A percentile compares a stretch with the other conserved stretches of the same genome.
phyloP scores from a whole-genome alignment of 257 asterid genomes.

The Schizonepeta tenuifolia region DNA sequence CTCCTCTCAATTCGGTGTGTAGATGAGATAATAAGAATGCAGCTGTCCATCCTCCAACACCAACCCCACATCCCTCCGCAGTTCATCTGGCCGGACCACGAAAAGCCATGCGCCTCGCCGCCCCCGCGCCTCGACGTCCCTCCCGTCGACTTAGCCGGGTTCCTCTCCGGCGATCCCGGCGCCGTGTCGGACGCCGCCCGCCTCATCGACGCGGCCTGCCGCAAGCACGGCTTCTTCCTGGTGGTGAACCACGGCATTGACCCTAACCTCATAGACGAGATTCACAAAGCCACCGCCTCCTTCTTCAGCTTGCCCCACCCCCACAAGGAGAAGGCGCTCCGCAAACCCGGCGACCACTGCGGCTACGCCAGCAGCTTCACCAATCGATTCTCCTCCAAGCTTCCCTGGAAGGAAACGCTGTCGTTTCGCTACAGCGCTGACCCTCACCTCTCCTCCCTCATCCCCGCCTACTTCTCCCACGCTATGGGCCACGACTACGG shows the following conservation, averaged over 20 bases:
- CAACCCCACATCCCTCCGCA: slow-evolving; percentile 61
- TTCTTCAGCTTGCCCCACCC: slow-evolving; percentile 55
- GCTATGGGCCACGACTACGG: slow-evolving; percentile 58
- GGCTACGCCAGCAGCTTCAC: slow-evolving; percentile 88
- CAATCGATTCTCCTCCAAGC: slow-evolving; percentile 68
- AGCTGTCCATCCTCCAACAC: slow-evolving; percentile 40
- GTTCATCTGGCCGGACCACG: slow-evolving; percentile 81
- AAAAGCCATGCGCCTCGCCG: slow-evolving; percentile 50
- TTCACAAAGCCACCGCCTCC: slow-evolving; percentile 41
- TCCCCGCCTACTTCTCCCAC: slow-evolving; percentile 46
- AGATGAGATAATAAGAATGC: too few species aligned
- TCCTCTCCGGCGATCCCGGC: slow-evolving; percentile 52
- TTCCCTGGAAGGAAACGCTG: slow-evolving; percentile 90
- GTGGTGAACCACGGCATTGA: slow-evolving; percentile 77
- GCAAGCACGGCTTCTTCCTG: slow-evolving; percentile 64
- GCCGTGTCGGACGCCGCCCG: slow-evolving; percentile 38
- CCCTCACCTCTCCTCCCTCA: slow-evolving; percentile 25
- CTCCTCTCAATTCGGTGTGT: too few species aligned
- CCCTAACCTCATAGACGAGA: slow-evolving; percentile 47
- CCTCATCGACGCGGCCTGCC: slow-evolving; percentile 60
- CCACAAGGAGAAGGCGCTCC: slow-evolving; percentile 53
- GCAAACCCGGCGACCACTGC: slow-evolving; percentile 64
- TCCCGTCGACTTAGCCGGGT: slow-evolving; percentile 51
- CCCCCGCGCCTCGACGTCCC: slow-evolving; percentile 60
- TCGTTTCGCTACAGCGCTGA: slow-evolving; percentile 58